These are phyloP conservation scores for Populus deltoides DNA, from an alignment of 345 rosid genomes.

Conservation along the genomic window DNA sequence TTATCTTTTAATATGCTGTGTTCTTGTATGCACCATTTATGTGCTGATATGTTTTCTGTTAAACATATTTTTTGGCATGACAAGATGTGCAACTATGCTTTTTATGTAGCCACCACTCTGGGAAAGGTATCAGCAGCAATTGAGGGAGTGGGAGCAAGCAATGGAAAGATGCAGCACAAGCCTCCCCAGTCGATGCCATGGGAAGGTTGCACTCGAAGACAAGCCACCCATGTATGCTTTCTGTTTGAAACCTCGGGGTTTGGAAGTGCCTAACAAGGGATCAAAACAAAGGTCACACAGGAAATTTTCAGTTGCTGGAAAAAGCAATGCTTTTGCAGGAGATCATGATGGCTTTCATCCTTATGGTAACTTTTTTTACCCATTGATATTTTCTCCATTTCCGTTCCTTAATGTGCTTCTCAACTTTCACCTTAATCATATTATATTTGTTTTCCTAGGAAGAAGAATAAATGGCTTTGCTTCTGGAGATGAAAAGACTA, in stretches of 20 bases:
- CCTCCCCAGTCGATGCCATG: constrained; percentile 46
- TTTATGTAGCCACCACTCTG: constrained; percentile 76
- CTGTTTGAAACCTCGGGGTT: constrained; percentile 92
- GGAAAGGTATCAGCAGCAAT: constrained; percentile 79
- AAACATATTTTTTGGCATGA: background rate
- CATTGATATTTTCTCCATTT: background rate
- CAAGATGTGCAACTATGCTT: background rate
- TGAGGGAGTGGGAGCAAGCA: constrained; percentile 77
- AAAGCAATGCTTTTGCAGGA: constrained; percentile 45
- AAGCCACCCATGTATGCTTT: constrained; percentile 96
- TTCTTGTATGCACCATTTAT: background rate
- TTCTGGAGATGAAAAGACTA: constrained; percentile 62
- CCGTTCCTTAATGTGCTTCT: background rate
- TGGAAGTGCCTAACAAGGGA: constrained; percentile 86
- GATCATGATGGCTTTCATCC: constrained; percentile 55
- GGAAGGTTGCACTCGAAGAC: constrained; percentile 46
- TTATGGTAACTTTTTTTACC: constrained; percentile 32
- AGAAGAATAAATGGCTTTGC: constrained; percentile 68
- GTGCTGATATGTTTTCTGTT: background rate
- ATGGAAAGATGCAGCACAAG: constrained; percentile 42
- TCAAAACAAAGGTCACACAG: constrained; percentile 84
- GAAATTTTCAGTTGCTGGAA: constrained; percentile 60
- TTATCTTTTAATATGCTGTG: background rate
- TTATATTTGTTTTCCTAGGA: constrained; percentile 43
- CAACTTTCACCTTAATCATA: constrained; percentile 10